Conservation (phyloP, 495 filamentous ascomycete species). For the Glutinoglossum americanum region DNA sequence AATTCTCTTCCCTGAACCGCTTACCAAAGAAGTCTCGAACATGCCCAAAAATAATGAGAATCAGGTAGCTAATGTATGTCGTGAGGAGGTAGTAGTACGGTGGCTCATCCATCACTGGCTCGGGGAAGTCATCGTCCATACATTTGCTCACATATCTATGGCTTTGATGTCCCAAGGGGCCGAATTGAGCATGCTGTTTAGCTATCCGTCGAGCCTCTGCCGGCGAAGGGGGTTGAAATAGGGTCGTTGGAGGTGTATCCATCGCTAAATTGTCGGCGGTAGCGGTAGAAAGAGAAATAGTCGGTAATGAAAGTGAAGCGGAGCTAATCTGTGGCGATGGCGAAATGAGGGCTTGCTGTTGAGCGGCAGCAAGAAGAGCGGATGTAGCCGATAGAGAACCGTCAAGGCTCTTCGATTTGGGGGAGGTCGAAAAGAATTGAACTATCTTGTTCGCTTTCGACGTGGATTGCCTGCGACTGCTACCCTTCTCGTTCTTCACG, state of each 20-base stretch:
- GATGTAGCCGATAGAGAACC: constrained; percentile 27
- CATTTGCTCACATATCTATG: constrained; percentile 78
- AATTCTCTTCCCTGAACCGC: constrained; percentile 64
- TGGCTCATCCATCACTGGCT: constrained; percentile 83
- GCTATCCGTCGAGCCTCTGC: constrained; percentile 56
- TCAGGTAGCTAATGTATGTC: constrained; percentile 91
- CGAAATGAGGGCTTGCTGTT: constrained; percentile 33
- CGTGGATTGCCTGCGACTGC: constrained; percentile 30
- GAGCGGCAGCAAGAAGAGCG: constrained; percentile 35
- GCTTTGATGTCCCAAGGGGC: constrained; percentile 52
- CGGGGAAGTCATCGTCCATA: constrained; percentile 51
- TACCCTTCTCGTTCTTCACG: constrained; percentile 23
- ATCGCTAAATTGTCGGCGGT: constrained; percentile 54
- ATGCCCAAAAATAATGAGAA: constrained; percentile 88
- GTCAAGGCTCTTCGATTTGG: constrained; percentile 29
- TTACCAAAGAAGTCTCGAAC: constrained; percentile 96
- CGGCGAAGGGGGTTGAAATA: constrained; percentile 82
- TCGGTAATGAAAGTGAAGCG: constrained; percentile 60
- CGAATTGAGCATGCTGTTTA: constrained; percentile 78
- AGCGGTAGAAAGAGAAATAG: constrained; percentile 80
- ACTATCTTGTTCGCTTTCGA: constrained; percentile 42
- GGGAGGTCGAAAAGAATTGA: constrained; percentile 36
- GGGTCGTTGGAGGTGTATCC: constrained; percentile 54
- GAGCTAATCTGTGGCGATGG: constrained; percentile 44
- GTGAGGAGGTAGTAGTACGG: constrained; percentile 92